phyloP scores from a whole-genome alignment of 2,329 filamentous ascomycete species.

The Colletotrichum cordylinicola region DNA sequence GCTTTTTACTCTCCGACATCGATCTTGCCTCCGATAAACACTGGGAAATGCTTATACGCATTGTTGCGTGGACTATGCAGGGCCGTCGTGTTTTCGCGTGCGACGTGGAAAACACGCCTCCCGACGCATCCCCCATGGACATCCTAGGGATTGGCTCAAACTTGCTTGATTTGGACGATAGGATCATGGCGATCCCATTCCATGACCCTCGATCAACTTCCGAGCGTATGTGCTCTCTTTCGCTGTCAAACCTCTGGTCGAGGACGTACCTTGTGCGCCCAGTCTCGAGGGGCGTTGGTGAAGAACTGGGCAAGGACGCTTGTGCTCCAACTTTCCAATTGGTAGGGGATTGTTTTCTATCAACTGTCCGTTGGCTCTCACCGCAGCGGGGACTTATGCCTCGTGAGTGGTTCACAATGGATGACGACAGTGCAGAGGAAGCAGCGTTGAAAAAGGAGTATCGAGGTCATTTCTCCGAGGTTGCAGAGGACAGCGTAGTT shows the following conservation, averaged over 20 bases:
- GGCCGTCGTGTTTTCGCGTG: not conserved
- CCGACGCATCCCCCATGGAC: not conserved
- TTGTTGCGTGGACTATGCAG: not conserved
- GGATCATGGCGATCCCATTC: not conserved
- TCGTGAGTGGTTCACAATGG: not conserved
- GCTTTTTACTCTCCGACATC: no score
- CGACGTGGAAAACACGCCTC: not conserved
- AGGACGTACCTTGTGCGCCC: not conserved
- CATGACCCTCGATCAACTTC: not conserved
- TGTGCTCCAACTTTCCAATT: not conserved
- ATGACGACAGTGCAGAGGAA: not conserved
- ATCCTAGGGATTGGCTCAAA: not conserved
- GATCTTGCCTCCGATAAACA: no score
- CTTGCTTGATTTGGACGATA: not conserved
- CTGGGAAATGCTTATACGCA: not conserved
- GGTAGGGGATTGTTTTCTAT: not conserved
- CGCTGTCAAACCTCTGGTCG: not conserved
- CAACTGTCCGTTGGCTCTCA: not conserved
- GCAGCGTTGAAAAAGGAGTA: not conserved
- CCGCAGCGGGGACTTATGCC: not conserved
- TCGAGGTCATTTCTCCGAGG: not conserved
- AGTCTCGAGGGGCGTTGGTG: rapidly evolving
- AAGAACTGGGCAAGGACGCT: not conserved
- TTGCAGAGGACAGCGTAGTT: not conserved
- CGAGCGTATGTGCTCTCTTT: not conserved